These are phyloP conservation scores for Emericellopsis atlantica DNA, from an alignment of 2,329 filamentous ascomycete genomes.

Conservation along the genomic window DNA sequence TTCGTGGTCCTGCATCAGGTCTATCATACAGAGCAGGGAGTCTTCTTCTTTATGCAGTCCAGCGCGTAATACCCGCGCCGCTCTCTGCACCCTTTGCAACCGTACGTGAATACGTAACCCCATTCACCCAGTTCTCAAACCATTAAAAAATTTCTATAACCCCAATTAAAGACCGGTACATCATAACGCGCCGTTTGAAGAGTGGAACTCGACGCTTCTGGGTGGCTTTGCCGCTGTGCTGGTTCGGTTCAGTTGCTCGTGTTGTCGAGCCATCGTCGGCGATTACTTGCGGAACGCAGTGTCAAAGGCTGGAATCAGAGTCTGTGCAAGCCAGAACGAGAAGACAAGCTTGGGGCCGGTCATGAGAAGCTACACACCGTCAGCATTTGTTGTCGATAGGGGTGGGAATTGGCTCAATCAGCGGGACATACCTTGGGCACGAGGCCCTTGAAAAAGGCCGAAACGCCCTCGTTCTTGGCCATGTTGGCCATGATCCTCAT, in stretches of 20 bases:
- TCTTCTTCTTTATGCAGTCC: not conserved
- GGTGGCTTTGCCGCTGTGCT: not conserved
- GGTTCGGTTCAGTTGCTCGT: not conserved
- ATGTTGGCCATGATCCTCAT: constrained; percentile 88
- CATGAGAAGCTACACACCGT: constrained; percentile 62
- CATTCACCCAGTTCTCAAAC: not conserved
- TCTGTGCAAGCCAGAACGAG: constrained; percentile 99
- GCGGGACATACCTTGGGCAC: constrained; percentile 60
- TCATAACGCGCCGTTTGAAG: not conserved
- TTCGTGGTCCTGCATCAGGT: too few species aligned
- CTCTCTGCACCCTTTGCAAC: not conserved
- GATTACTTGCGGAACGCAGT: constrained; percentile 23
- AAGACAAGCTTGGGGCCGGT: constrained; percentile 98
- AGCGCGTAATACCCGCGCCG: not conserved
- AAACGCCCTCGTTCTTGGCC: constrained; percentile 76
- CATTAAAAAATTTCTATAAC: not conserved
- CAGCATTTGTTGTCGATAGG: not conserved
- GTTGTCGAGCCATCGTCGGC: not conserved
- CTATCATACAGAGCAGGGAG: constrained; percentile 8
- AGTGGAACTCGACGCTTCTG: too few species aligned
- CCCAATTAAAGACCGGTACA: not conserved
- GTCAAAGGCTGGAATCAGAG: constrained; percentile 86
- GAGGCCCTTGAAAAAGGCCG: constrained; percentile 94
- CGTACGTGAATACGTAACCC: not conserved
- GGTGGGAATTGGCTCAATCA: not conserved